Evolutionary conservation across 345 rosid species (phyloP).

Genomic region (Populus deltoides): DNA sequence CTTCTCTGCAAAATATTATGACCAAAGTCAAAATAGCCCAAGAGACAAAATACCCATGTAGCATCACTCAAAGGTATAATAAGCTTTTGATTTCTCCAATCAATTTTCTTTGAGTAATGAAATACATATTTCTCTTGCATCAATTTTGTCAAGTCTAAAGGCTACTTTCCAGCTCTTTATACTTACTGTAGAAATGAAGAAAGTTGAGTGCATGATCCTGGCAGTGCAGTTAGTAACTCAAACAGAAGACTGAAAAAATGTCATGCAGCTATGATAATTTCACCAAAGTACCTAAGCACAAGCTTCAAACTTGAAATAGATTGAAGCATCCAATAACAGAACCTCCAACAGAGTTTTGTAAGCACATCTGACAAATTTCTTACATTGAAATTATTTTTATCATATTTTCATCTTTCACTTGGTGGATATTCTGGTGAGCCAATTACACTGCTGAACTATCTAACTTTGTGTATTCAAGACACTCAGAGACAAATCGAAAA

Average conservation of each 20-base stretch:
- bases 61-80: slow-evolving; percentile 2
- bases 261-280: background rate
- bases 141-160: background rate
- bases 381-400: background rate
- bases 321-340: too few species aligned
- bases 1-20: slow-evolving; percentile 38
- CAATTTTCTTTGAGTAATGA: background rate
- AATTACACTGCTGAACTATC: background rate
- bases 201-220: background rate
- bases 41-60: too few species aligned
- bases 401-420: too few species aligned
- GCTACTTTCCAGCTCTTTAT: background rate
- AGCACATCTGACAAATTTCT: background rate
- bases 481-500: background rate
- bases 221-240: background rate
- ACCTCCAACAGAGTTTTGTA: too few species aligned
- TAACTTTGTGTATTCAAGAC: background rate
- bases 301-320: too few species aligned
- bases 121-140: background rate
- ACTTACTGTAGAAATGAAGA: background rate
- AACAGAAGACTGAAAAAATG: background rate
- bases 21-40: slow-evolving; percentile 21
- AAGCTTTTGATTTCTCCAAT: background rate
- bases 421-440: background rate
- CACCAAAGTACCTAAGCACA: background rate